Percentiles rank a stretch among this genome's conserved stretches.
Evolutionary conservation across 1,284 basidiomycete genomes (phyloP).

Genomic region (Quambalaria eucalypti): DNA sequence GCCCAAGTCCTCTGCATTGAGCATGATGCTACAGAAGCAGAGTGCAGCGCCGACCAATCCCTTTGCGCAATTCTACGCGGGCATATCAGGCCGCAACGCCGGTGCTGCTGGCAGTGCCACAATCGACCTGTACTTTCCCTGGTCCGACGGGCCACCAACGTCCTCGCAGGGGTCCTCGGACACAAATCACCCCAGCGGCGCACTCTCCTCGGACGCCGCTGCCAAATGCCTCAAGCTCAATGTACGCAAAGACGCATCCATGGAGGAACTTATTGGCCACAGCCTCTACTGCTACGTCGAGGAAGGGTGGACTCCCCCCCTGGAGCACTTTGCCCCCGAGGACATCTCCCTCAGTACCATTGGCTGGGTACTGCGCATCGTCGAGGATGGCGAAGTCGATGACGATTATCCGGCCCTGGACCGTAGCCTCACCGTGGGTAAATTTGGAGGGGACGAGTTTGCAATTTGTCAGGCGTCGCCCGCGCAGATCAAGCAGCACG

Average conservation of each 20-base stretch:
- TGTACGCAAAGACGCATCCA: conserved; percentile 76
- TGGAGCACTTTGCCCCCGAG: conserved; percentile 55
- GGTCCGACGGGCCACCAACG: conserved; percentile 52
- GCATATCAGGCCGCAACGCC: conserved; percentile 46
- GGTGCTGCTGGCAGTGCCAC: conserved; percentile 50
- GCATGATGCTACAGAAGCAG: conserved; percentile 21
- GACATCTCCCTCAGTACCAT: conserved; percentile 61
- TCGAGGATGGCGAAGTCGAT: conserved; percentile 95
- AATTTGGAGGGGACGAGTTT: conserved; percentile 84
- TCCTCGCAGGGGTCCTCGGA: conserved; percentile 1
- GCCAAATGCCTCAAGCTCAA: conserved; percentile 51
- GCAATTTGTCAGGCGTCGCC: conserved; percentile 66
- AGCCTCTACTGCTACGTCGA: conserved; percentile 86
- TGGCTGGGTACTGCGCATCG: conserved; percentile 89
- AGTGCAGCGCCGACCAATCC: conserved; percentile 41
- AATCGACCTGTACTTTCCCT: conserved; percentile 79
- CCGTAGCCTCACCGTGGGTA: conserved; percentile 69
- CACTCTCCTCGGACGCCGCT: conserved; percentile 16
- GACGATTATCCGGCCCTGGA: conserved; percentile 99
- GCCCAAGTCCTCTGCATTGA: conserved; percentile 14
- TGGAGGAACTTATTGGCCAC: conserved; percentile 93
- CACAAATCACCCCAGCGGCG: conserved; percentile 11
- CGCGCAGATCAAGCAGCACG: conserved; percentile 73
- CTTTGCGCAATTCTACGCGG: conserved; percentile 49
- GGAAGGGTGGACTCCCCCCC: conserved; percentile 66